Evolutionary conservation across 2,329 filamentous ascomycete genomes (phyloP), one percentile per base, ranked within the genome.

Genomic region (Ambrosiella beaveri): DNA sequence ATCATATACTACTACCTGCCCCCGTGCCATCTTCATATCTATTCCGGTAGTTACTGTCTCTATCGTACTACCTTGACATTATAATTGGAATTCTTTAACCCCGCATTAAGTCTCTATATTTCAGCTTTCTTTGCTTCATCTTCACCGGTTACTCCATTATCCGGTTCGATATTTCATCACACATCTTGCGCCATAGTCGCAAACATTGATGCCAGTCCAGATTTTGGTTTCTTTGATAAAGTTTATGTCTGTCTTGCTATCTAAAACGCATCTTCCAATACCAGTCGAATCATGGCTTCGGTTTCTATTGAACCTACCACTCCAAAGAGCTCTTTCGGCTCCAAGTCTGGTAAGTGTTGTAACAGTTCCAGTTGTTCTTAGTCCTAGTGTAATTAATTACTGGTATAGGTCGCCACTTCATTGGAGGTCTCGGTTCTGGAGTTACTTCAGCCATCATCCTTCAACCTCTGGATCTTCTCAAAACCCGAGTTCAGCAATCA

Each of bases 381-480:
- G n/a, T n/a, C n/a, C 7, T 13, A 17, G 9, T 15, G 19, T n/a
- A 15, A 13, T n/a, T 27, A 56, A 44, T 52, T 49, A 13, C 52
- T 38, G 52, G 39, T n/a, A 62, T 65, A 86, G 83, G 80, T 63
- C 89, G 88, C 69, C 93, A 97, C 73, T 95, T 97, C 70, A 71
- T 84, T 64, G 91, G 90, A 62, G 93, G 93, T 62, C 80, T 97
- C 58, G 81, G 81, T 66, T 96, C 90, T 7, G 93, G 93, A 65
- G 78, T 95, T 55, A 80, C 88, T 63, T 93, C 89, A 56, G 90
- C 93, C 58, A 82, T 95, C 61, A 82, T 97, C 58, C 80, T 98
- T 13, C 93, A 98, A 70, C 93, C 93, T 35, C 86, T 93, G 66
- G 93, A 98, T 71, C 83, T 98, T 3, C 82, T 98, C 68, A 98